phyloP scores from a whole-genome alignment of 148 eudicot genomes.

The Agrostemma githago region DNA sequence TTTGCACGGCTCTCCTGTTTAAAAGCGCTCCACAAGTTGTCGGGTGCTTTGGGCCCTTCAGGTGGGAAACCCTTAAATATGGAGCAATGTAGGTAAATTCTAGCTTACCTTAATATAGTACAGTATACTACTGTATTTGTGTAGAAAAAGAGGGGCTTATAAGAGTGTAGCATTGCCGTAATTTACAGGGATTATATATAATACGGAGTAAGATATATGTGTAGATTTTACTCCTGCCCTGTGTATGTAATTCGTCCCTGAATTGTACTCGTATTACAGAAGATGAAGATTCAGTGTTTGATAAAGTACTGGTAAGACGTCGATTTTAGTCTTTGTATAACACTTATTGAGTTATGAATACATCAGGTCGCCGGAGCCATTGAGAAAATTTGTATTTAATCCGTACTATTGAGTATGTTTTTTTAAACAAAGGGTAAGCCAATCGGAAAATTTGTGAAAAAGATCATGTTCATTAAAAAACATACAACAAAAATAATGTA shows the following conservation, averaged over 20 bases:
- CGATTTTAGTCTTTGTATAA: neutral
- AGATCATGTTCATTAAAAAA: too few relatives aligned
- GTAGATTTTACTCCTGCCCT: conserved; percentile 5
- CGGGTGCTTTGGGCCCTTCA: conserved; percentile 57
- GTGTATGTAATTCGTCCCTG: conserved; percentile 15
- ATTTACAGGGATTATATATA: neutral
- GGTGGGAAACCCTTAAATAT: conserved; percentile 70
- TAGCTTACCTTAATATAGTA: neutral
- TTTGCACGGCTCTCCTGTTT: conserved; percentile 82
- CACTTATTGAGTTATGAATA: neutral
- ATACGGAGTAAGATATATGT: neutral
- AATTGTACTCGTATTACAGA: neutral
- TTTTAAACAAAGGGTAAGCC: too few relatives aligned
- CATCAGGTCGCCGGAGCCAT: neutral
- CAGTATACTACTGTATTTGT: too few relatives aligned
- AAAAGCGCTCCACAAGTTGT: conserved; percentile 73
- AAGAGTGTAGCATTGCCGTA: conserved; percentile 7
- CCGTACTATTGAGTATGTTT: too few relatives aligned
- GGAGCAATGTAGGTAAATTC: conserved; percentile 48
- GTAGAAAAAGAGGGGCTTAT: conserved; percentile 5
- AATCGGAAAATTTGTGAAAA: too few relatives aligned
- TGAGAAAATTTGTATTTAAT: neutral
- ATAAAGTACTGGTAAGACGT: neutral
- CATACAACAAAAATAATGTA: too few relatives aligned
- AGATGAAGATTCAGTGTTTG: conserved; percentile 3